Evolutionary conservation across 805 yeast species (phyloP), one percentile per base, ranked within the genome.

Genomic region (Kuraishia borneana): DNA sequence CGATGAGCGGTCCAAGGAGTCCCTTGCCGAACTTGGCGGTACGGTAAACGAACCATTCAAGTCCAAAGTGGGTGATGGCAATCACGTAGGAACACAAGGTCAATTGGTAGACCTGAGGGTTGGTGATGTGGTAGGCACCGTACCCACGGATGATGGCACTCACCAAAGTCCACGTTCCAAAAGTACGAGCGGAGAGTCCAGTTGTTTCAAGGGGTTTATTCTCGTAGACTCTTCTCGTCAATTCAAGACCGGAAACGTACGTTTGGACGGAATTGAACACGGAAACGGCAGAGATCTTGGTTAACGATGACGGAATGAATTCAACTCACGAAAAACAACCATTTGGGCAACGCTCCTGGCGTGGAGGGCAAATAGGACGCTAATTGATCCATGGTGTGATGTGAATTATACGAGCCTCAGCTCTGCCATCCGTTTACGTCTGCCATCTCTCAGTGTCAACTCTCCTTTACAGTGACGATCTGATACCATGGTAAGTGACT

Each of bases 161-260:
- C 45, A 88, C 68, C 26, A 88, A 63, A 0, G 98, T 92, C 98
- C 98, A 92, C 1, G 98, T 92, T 22, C 98, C 98, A 55, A 92
- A 92, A 0, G 98, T 89, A 48, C 98, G 73, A n/a, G 96, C 95
- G 45, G 92, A 76, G 43, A 92, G 64, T 10, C 53, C 49, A 2
- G 65, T 56, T 18, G 78, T 80, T 52, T 81, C 71, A 5, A 51
- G 43, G 12, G 88, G 85, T 31, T 69, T 57, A 34, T 58, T 65
- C 22, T 70, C 79, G 53, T 92, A 92, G 6, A 92, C 96, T 42
- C 76, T 68, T 44, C 81, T 74, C 2, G 96, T 83, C 35, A 92
- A 67, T 20, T 68, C 64, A 20, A 81, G 65, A 30, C 87, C 92
- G 22, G 84, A 73, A 31, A 73, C 54, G 58, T 88, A 92, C 10